phyloP scores from a whole-genome alignment of 768 basidiomycete species.

The Grammothele lineata region DNA sequence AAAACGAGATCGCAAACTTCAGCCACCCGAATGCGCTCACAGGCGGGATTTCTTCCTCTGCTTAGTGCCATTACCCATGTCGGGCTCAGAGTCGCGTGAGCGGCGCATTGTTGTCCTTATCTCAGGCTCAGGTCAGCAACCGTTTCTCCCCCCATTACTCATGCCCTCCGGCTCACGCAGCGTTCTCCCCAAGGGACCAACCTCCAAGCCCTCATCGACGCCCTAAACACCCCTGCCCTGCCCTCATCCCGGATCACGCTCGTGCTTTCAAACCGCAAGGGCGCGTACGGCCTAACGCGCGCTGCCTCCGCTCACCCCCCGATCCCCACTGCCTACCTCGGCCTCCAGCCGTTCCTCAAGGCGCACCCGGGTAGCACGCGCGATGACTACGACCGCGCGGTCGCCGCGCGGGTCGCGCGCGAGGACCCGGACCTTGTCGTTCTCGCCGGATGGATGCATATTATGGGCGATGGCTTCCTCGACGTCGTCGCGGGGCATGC shows the following conservation, averaged over 20 bases:
- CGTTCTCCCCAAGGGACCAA: constrained; percentile 71
- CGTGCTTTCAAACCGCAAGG: constrained; percentile 90
- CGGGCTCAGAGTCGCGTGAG: constrained; percentile 2
- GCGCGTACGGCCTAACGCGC: constrained; percentile 85
- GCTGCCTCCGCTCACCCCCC: constrained; percentile 66
- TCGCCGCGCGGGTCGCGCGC: constrained; percentile 62
- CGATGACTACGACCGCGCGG: constrained; percentile 79
- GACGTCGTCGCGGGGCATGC: constrained; percentile 51
- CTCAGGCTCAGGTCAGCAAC: constrained; percentile 54
- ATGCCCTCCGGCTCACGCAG: too few relatives aligned
- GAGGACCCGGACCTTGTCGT: constrained; percentile 81
- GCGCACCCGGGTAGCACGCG: constrained; percentile 68
- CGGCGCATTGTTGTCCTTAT: constrained; percentile 54
- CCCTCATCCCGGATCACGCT: constrained; percentile 68
- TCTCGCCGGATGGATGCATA: constrained; percentile 99
- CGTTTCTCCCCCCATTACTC: too few relatives aligned
- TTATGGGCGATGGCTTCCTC: constrained; percentile 79
- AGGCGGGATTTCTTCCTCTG: too few relatives aligned
- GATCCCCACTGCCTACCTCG: constrained; percentile 79
- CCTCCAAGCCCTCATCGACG: constrained; percentile 93
- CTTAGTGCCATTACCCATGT: neutral
- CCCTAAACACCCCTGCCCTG: constrained; percentile 68
- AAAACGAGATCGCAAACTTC: too few relatives aligned
- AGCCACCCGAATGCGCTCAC: too few relatives aligned
- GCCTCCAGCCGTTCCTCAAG: constrained; percentile 81